Percentiles rank a stretch among this genome's conserved stretches.
Evolutionary conservation across 257 asterid species (phyloP).

Genomic region (Osmanthus fragrans): DNA sequence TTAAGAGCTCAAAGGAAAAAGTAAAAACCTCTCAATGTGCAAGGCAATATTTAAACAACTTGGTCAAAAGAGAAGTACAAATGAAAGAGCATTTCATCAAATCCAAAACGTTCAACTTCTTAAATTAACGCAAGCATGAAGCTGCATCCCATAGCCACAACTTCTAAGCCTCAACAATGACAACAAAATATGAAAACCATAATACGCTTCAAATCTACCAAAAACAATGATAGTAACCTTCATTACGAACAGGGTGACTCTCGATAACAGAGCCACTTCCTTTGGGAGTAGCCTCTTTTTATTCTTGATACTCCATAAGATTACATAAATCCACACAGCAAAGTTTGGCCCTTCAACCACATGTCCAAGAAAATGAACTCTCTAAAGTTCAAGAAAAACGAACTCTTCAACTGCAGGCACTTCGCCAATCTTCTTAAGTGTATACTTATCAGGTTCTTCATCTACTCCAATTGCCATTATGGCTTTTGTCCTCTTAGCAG

Average conservation of each 20-base stretch:
- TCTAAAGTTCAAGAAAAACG: constrained; percentile 72
- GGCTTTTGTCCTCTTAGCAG: constrained; percentile 72
- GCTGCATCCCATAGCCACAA: background rate
- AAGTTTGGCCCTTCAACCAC: background rate
- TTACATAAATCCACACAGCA: background rate
- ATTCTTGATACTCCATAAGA: background rate
- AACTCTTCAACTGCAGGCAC: constrained; percentile 85
- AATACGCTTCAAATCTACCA: background rate
- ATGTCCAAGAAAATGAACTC: background rate
- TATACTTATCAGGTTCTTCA: constrained; percentile 78
- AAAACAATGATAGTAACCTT: background rate
- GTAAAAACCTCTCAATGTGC: background rate
- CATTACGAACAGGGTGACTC: background rate
- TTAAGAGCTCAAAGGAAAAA: background rate
- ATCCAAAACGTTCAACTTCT: background rate
- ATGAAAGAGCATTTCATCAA: background rate
- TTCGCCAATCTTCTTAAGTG: constrained; percentile 80
- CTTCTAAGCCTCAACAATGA: background rate
- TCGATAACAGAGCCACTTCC: background rate
- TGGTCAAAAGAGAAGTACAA: background rate
- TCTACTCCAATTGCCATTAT: constrained; percentile 98
- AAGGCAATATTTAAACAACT: background rate
- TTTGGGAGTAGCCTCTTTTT: background rate
- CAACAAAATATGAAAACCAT: background rate
- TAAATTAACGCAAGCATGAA: background rate